Evolutionary conservation across 345 rosid genomes (phyloP).

Genomic region (Pseudoturritis turrita): DNA sequence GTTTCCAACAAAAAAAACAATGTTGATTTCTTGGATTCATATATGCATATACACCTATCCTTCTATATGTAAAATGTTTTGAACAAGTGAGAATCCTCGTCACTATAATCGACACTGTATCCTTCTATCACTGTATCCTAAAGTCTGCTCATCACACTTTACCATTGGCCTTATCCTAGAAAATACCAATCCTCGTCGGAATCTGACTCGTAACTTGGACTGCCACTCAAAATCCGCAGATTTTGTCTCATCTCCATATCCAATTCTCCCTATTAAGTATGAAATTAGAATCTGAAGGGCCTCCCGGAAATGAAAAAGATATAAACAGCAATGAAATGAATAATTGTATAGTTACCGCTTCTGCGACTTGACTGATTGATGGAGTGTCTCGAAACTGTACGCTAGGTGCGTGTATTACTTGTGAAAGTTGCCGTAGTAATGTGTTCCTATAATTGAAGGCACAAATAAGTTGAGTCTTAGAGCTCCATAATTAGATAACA

Average conservation of each 20-base stretch:
- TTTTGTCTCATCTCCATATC: constrained; percentile 9
- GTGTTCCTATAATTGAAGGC: not conserved
- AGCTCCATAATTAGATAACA: not conserved
- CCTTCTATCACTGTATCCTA: not conserved
- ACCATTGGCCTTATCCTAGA: not conserved
- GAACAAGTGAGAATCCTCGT: too few relatives aligned
- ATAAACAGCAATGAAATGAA: not conserved
- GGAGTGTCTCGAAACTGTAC: constrained; percentile 14
- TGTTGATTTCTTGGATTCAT: too few relatives aligned
- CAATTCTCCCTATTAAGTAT: not conserved
- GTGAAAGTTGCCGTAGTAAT: constrained; percentile 5
- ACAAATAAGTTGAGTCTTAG: not conserved
- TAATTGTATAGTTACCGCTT: not conserved
- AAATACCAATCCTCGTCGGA: not conserved
- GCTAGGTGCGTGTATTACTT: constrained; percentile 2
- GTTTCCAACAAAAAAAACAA: too few relatives aligned
- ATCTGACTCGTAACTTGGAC: constrained; percentile 12
- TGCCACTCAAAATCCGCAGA: not conserved
- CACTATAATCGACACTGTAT: too few relatives aligned
- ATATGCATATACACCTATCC: too few relatives aligned
- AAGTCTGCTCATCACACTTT: not conserved
- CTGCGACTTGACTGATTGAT: not conserved
- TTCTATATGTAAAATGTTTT: too few relatives aligned
- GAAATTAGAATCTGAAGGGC: not conserved
- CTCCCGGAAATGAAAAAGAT: not conserved